Percentiles rank a stretch among this genome's conserved stretches.
Conservation (phyloP, 1,284 basidiomycete genomes). For the Ganoderma lingzhi region DNA sequence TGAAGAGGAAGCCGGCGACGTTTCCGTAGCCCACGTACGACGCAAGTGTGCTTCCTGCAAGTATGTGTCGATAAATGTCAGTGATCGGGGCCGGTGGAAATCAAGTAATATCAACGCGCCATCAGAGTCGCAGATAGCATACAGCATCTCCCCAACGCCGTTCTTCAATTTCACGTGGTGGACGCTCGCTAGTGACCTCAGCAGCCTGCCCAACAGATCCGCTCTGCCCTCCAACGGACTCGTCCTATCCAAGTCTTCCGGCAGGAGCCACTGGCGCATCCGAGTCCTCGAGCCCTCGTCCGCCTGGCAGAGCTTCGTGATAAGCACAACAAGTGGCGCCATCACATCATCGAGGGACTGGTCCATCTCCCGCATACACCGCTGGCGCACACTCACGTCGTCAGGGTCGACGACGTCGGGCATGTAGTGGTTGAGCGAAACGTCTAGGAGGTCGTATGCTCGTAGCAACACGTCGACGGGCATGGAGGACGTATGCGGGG, state of each 20-base stretch:
- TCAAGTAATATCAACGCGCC: conserved; percentile 54
- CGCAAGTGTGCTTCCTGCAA: conserved; percentile 69
- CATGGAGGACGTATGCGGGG: conserved; percentile 36
- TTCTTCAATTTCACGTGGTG: conserved; percentile 78
- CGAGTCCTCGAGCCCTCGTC: conserved; percentile 64
- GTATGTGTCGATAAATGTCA: conserved; percentile 4
- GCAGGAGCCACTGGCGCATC: conserved; percentile 74
- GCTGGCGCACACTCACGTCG: conserved; percentile 61
- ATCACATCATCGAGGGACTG: conserved; percentile 78
- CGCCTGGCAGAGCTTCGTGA: conserved; percentile 72
- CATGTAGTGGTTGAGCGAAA: conserved; percentile 68
- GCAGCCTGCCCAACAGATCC: conserved; percentile 79
- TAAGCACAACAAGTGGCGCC: conserved; percentile 76
- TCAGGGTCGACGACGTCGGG: conserved; percentile 72
- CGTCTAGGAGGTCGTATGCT: conserved; percentile 71
- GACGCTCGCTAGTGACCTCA: conserved; percentile 80
- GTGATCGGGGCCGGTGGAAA: conserved; percentile 3
- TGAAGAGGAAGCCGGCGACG: conserved; percentile 91
- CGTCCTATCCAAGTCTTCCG: conserved; percentile 81
- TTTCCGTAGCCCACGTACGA: conserved; percentile 91
- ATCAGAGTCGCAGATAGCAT: conserved; percentile 80
- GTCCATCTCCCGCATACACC: conserved; percentile 56
- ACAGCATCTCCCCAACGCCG: conserved; percentile 87
- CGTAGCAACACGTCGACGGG: conserved; percentile 64
- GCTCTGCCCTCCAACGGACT: conserved; percentile 74